Conservation (phyloP, 306 rosid genomes). For the Cucumis sativus region Cucumber_9930_V3 NC_026656.2:2210001-2210500, state of each 20-base stretch:
- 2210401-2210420: slow-evolving; percentile 74
- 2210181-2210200: slow-evolving; percentile 50
- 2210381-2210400: slow-evolving; percentile 39
- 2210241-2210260: slow-evolving; percentile 26
- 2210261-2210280: slow-evolving; percentile 58
- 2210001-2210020: too few relatives aligned
- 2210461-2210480: background rate
- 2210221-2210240: slow-evolving; percentile 55
- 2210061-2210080: too few relatives aligned
- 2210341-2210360: background rate
- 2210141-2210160: slow-evolving; percentile 87
- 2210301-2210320: background rate
- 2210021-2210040: too few relatives aligned
- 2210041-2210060: too few relatives aligned
- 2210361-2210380: slow-evolving; percentile 71
- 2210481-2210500: too few relatives aligned
- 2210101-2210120: too few relatives aligned
- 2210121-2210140: background rate
- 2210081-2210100: too few relatives aligned
- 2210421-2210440: slow-evolving; percentile 67
- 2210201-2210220: slow-evolving; percentile 46
- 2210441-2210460: background rate
- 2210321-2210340: background rate
- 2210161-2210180: slow-evolving; percentile 69
- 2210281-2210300: background rate